Evolutionary conservation across 2,329 filamentous ascomycete species (phyloP).

Genomic region (Mycosphaerella arachidis): DNA sequence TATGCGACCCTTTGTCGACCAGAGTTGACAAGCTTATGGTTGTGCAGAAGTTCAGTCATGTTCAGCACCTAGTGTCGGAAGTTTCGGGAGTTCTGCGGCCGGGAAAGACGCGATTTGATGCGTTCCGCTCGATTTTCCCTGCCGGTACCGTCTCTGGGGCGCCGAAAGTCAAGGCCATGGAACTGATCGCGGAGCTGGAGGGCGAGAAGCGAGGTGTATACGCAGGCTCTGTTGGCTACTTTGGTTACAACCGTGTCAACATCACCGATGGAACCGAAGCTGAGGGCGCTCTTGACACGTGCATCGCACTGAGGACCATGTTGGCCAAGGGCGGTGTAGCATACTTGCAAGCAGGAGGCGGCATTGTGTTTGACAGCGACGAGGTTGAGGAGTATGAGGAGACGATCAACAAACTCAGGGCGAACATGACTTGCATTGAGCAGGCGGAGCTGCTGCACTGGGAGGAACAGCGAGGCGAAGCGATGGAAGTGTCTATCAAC

Average conservation of each 20-base stretch:
- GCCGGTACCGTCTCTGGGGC: conserved; percentile 93
- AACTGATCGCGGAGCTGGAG: conserved; percentile 91
- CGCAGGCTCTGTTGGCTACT: conserved; percentile 93
- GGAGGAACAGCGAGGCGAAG: conserved; percentile 38
- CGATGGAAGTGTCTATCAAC: background rate
- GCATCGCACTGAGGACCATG: conserved; percentile 84
- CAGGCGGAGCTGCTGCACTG: conserved; percentile 70
- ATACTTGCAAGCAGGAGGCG: conserved; percentile 83
- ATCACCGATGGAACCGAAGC: conserved; percentile 52
- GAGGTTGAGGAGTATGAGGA: conserved; percentile 88
- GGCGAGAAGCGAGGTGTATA: conserved; percentile 92
- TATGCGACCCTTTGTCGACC: conserved; percentile 85
- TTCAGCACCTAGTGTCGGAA: conserved; percentile 94
- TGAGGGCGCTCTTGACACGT: conserved; percentile 89
- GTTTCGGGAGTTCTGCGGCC: conserved; percentile 83
- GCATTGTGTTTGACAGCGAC: conserved; percentile 92
- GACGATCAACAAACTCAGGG: conserved; percentile 92
- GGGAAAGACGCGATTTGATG: conserved; percentile 86
- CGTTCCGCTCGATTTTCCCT: conserved; percentile 90
- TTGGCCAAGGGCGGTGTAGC: conserved; percentile 84
- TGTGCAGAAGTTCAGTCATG: conserved; percentile 90
- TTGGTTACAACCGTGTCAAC: conserved; percentile 69
- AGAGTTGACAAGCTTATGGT: conserved; percentile 92
- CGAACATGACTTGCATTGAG: conserved; percentile 83
- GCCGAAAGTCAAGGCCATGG: conserved; percentile 95